These are phyloP conservation scores for Escovopsis weberi DNA, from an alignment of 2,329 filamentous ascomycete species.

Conservation along the genomic window DNA sequence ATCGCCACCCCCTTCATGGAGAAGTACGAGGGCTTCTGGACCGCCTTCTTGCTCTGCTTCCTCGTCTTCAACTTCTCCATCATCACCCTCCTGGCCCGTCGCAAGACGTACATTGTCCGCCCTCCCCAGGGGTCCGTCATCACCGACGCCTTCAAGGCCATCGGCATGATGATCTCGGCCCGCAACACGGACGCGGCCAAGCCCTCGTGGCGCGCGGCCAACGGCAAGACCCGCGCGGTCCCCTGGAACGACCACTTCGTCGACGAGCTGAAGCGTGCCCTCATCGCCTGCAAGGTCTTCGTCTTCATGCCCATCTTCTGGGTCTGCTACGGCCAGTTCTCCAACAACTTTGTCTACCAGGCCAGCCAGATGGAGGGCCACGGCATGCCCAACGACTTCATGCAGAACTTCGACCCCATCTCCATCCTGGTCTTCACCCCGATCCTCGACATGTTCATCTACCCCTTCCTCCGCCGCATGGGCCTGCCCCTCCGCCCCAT, in stretches of 20 bases:
- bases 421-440: conserved; percentile 54
- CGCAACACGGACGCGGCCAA: conserved; percentile 47
- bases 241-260: conserved; percentile 58
- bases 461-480: conserved; percentile 42
- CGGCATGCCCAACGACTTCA: conserved; percentile 55
- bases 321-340: conserved; percentile 55
- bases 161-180: conserved; percentile 23
- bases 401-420: conserved; percentile 54
- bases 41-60: conserved; percentile 42
- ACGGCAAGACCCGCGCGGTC: conserved; percentile 26
- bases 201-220: conserved; percentile 45
- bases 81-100: conserved; percentile 31
- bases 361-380: conserved; percentile 41
- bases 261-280: conserved; percentile 52
- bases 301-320: conserved; percentile 50
- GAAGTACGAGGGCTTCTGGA: conserved; percentile 52
- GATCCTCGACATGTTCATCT: conserved; percentile 44
- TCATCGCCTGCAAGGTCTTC: conserved; percentile 59
- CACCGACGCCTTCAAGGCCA: conserved; percentile 44
- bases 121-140: conserved; percentile 48
- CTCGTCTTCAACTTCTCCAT: conserved; percentile 50
- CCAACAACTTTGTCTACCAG: conserved; percentile 52
- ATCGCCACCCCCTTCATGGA: conserved; percentile 57
- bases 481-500: conserved; percentile 50
- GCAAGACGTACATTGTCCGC: conserved; percentile 34